These are phyloP conservation scores for Pleurotus salmoneostramineus DNA, from an alignment of 768 basidiomycete genomes.

Conservation along the genomic window DNA sequence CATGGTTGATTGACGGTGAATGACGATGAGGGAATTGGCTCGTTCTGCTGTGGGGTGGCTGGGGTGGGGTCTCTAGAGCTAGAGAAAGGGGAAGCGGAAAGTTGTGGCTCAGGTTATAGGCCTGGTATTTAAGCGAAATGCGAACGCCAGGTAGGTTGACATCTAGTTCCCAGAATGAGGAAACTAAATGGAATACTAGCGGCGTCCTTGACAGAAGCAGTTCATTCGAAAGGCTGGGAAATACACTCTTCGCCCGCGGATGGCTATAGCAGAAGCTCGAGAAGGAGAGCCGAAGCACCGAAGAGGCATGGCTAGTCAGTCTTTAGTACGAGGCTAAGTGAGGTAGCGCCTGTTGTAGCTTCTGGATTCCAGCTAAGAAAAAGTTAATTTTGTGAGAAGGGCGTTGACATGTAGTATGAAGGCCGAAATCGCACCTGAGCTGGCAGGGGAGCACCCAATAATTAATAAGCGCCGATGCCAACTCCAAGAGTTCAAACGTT, in stretches of 20 bases:
- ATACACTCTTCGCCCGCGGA: background rate
- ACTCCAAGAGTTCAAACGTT: background rate
- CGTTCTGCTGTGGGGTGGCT: background rate
- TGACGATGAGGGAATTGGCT: background rate
- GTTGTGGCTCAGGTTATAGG: background rate
- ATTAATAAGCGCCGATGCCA: background rate
- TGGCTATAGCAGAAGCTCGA: background rate
- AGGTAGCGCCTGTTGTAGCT: background rate
- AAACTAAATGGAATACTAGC: slow-evolving; percentile 3
- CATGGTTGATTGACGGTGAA: background rate
- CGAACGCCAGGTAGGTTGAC: background rate
- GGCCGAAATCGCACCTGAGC: background rate
- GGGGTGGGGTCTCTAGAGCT: background rate
- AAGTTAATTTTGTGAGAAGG: background rate
- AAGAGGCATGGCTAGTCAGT: background rate
- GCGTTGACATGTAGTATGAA: background rate
- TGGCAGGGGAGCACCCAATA: background rate
- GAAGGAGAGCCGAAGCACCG: background rate
- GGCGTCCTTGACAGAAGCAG: slow-evolving; percentile 5
- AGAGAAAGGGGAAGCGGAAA: background rate
- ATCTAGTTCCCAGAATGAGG: background rate
- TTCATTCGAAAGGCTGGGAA: background rate
- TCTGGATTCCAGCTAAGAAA: slow-evolving; percentile 4
- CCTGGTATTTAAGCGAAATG: background rate
- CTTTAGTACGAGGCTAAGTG: background rate